A percentile compares a stretch with the other conserved stretches of the same genome.
phyloP scores from a whole-genome alignment of 2,329 filamentous ascomycete species.

The Acephala macrosclerotiorum region DNA sequence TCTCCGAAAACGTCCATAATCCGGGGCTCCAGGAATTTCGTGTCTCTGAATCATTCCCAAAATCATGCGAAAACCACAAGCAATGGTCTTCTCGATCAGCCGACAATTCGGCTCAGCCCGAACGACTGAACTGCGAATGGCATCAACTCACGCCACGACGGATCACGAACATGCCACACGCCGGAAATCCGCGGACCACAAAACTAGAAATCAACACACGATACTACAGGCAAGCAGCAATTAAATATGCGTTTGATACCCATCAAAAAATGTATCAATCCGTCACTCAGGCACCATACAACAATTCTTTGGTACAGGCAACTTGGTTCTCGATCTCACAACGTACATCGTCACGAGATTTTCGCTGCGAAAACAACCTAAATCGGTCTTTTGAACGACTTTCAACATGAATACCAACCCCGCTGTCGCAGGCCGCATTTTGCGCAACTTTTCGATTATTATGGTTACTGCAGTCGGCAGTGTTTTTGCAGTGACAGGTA shows the following conservation, averaged over 20 bases:
- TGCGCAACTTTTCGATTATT: neutral
- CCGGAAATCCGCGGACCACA: neutral
- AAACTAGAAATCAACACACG: neutral
- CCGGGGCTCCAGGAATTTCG: neutral
- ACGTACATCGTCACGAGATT: neutral
- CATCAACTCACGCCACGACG: neutral
- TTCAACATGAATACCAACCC: neutral
- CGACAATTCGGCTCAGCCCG: slow-evolving; percentile 5
- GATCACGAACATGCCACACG: neutral
- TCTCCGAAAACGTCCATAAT: neutral
- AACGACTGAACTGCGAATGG: neutral
- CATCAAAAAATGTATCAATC: neutral
- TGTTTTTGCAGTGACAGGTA: neutral
- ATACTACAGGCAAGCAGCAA: neutral
- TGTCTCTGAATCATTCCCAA: neutral
- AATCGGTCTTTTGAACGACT: neutral
- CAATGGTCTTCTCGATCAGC: neutral
- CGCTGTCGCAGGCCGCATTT: neutral
- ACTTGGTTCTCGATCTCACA: neutral
- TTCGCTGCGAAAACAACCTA: neutral
- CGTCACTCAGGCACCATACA: neutral
- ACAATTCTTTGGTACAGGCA: neutral
- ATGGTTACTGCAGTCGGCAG: neutral
- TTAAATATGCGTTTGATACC: neutral
- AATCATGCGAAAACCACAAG: neutral